These are phyloP conservation scores for Rhizopogon vulgaris DNA, from an alignment of 768 basidiomycete species.

Conservation along the genomic window DNA sequence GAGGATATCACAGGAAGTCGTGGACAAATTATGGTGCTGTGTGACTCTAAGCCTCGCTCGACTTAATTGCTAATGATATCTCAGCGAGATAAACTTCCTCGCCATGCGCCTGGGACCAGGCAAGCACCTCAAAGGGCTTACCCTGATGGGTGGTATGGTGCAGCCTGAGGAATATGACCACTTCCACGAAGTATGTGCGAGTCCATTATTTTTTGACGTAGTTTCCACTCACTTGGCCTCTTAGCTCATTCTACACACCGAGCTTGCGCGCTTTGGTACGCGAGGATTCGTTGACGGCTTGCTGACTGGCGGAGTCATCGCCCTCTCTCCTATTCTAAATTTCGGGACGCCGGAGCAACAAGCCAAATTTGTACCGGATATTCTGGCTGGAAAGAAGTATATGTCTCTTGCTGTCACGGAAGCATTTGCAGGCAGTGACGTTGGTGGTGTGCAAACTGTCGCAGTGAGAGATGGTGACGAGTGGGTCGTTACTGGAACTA, in stretches of 20 bases:
- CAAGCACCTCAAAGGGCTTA: constrained; percentile 76
- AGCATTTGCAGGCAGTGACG: constrained; percentile 89
- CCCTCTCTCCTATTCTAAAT: constrained; percentile 85
- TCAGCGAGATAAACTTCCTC: constrained; percentile 69
- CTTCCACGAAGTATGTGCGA: constrained; percentile 73
- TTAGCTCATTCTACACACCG: constrained; percentile 74
- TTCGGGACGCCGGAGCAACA: constrained; percentile 75
- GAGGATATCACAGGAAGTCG: constrained; percentile 74
- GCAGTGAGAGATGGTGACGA: constrained; percentile 80
- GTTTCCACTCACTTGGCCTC: constrained; percentile 1
- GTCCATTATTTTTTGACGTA: neutral
- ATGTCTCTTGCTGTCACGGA: constrained; percentile 90
- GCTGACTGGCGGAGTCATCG: constrained; percentile 76
- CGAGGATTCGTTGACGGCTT: constrained; percentile 87
- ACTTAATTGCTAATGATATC: neutral
- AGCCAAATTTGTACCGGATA: constrained; percentile 63
- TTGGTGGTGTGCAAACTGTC: constrained; percentile 77
- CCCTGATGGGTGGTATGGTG: constrained; percentile 68
- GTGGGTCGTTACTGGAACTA: constrained; percentile 89
- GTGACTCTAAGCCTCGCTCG: neutral
- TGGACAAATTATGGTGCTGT: constrained; percentile 71
- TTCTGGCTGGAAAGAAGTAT: constrained; percentile 74
- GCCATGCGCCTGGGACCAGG: constrained; percentile 91
- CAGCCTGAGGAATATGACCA: constrained; percentile 87
- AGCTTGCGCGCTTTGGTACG: constrained; percentile 77